Conservation (phyloP, 2,329 filamentous ascomycete genomes). For the Apiospora hydei region DNA sequence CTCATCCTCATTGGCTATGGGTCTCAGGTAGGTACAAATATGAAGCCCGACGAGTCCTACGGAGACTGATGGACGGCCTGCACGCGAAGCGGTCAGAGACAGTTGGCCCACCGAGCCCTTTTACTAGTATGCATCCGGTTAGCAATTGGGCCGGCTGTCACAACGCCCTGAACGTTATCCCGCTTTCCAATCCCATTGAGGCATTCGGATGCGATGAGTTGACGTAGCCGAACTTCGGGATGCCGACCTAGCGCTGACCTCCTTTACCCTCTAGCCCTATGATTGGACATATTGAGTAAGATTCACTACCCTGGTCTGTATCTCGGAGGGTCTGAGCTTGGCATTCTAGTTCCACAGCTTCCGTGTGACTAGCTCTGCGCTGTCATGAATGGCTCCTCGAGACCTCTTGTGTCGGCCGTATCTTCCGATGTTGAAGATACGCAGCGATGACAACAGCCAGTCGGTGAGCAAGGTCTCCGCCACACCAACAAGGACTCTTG, state of each 20-base stretch:
- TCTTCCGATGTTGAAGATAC: background rate
- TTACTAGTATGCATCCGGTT: slow-evolving; percentile 20
- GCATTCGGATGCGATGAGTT: background rate
- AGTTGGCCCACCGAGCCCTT: slow-evolving; percentile 14
- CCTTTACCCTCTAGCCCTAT: background rate
- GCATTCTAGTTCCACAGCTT: background rate
- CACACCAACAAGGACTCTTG: slow-evolving; percentile 1
- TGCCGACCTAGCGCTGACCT: slow-evolving; percentile 14
- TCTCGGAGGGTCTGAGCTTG: slow-evolving; percentile 13
- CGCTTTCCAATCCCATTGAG: background rate
- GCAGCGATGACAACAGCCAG: slow-evolving; percentile 8
- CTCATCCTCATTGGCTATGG: background rate
- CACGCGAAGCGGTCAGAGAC: slow-evolving; percentile 15
- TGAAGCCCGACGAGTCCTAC: background rate
- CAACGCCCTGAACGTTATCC: slow-evolving; percentile 1
- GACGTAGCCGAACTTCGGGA: slow-evolving; percentile 16
- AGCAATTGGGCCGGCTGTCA: slow-evolving; percentile 1
- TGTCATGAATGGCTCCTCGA: background rate
- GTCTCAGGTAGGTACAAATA: background rate
- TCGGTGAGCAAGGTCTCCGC: slow-evolving; percentile 10
- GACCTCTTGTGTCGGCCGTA: background rate
- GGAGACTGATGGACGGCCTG: background rate
- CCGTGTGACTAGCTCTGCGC: slow-evolving; percentile 9
- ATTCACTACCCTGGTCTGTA: background rate
- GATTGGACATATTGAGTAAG: slow-evolving; percentile 1